Percentiles rank a stretch among this genome's conserved stretches.
Evolutionary conservation across 208 protist genomes (phyloP).

Genomic region (Acanthamoeba lenticulata): DNA sequence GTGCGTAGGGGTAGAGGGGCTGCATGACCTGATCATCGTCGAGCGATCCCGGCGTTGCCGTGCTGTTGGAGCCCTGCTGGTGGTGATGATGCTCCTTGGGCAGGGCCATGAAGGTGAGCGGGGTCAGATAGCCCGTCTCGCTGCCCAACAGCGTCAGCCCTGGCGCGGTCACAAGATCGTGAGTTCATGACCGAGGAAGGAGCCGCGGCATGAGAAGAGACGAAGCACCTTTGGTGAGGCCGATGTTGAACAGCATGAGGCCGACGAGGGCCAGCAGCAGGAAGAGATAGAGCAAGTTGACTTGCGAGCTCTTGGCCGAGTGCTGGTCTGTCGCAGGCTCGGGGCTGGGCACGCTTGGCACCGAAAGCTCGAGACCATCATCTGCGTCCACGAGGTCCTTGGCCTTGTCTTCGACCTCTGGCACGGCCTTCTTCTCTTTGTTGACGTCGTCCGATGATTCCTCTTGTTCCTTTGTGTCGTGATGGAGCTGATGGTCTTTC

Average conservation of each 20-base stretch:
- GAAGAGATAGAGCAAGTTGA: background rate
- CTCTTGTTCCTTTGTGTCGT: background rate
- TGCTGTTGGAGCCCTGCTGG: background rate
- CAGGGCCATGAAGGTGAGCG: background rate
- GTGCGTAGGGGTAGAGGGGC: background rate
- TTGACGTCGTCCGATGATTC: no score
- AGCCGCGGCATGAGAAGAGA: background rate
- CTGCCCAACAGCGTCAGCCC: background rate
- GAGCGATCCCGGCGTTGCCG: background rate
- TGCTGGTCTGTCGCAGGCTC: no score
- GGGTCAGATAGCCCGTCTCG: background rate
- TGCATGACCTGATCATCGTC: background rate
- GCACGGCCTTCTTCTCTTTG: background rate
- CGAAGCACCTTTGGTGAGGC: background rate
- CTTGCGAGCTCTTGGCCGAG: no score
- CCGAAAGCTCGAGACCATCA: no score
- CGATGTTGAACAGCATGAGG: conserved; percentile 4
- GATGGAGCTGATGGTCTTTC: background rate
- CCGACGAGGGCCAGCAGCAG: background rate
- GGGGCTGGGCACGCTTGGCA: no score
- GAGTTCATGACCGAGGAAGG: background rate
- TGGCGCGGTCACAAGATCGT: background rate
- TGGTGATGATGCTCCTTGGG: background rate
- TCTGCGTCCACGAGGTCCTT: background rate
- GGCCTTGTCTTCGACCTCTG: no score